These are phyloP conservation scores for Solanum arcanum DNA, from an alignment of 257 asterid species.

Conservation along the genomic window DNA sequence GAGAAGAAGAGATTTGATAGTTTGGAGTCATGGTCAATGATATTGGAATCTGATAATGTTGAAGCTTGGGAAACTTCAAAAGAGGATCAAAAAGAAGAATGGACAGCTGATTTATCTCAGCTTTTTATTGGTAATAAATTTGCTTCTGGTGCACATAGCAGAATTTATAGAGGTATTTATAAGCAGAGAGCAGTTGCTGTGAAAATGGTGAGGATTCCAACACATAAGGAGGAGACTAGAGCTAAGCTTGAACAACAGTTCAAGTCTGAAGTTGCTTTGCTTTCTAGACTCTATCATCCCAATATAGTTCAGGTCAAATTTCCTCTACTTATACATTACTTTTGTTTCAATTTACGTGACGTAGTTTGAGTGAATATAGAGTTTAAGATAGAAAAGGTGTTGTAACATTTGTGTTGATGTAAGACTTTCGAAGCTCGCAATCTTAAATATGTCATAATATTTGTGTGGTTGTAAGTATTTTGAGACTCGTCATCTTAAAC, in stretches of 20 bases:
- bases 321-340: neutral
- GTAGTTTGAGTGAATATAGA: neutral
- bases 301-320: conserved; percentile 27
- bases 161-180: conserved; percentile 34
- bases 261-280: conserved; percentile 37
- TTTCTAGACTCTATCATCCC: conserved; percentile 33
- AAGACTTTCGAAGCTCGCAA: neutral
- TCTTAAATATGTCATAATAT: neutral
- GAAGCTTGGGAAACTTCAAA: conserved; percentile 74
- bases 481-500: neutral
- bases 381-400: neutral
- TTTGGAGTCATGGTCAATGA: conserved; percentile 96
- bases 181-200: conserved; percentile 39
- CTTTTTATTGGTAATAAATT: conserved; percentile 33
- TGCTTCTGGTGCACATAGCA: conserved; percentile 40
- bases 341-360: neutral
- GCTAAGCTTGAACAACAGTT: conserved; percentile 32
- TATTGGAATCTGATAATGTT: conserved; percentile 77
- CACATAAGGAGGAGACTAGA: conserved; percentile 30
- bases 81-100: conserved; percentile 39
- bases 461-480: neutral
- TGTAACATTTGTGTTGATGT: neutral
- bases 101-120: conserved; percentile 38
- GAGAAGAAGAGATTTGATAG: conserved; percentile 89
- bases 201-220: conserved; percentile 40